A percentile compares a stretch with the other conserved stretches of the same genome.
Conservation (phyloP, 2,329 filamentous ascomycete genomes). For the Talaromyces pinophilus region DNA sequence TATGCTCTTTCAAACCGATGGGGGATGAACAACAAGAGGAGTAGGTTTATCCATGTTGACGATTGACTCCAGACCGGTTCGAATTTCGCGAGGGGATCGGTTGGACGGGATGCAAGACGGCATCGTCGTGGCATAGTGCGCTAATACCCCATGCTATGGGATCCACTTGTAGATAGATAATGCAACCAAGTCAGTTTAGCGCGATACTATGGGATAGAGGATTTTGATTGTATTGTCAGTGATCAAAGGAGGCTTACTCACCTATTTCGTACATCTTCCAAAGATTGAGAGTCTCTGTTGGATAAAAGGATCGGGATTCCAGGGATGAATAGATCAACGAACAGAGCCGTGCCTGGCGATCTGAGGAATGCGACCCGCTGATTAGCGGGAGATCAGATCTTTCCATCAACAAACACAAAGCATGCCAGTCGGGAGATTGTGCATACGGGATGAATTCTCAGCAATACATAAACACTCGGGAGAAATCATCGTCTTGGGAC, state of each 20-base stretch:
- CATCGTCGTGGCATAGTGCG: background rate
- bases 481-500: background rate
- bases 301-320: background rate
- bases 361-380: background rate
- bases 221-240: background rate
- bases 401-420: background rate
- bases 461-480: background rate
- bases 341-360: slow-evolving; percentile 13
- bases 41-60: background rate
- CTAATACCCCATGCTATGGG: slow-evolving; percentile 1
- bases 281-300: too few relatives aligned
- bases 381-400: background rate
- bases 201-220: background rate
- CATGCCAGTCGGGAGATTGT: slow-evolving; percentile 1
- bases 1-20: background rate
- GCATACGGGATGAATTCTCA: background rate
- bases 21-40: too few relatives aligned
- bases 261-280: background rate
- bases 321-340: background rate
- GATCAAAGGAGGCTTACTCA: background rate
- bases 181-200: slow-evolving; percentile 6
- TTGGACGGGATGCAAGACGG: background rate
- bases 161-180: slow-evolving; percentile 7
- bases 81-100: background rate
- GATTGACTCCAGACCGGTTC: background rate